phyloP scores from a whole-genome alignment of 148 eudicot genomes.

The Spergularia marina region DNA sequence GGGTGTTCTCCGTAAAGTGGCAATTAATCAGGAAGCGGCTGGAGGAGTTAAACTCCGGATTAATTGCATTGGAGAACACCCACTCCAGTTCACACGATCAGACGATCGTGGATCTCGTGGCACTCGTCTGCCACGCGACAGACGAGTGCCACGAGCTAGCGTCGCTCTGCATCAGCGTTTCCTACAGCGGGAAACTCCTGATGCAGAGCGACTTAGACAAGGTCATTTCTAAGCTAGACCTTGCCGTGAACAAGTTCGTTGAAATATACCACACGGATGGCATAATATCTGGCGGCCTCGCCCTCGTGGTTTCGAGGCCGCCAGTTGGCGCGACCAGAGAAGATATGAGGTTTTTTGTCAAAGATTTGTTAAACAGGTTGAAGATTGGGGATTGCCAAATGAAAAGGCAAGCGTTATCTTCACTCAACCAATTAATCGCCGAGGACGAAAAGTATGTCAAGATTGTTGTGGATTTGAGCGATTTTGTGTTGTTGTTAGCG shows the following conservation, averaged over 20 bases:
- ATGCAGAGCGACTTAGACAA: constrained; percentile 88
- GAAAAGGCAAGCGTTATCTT: constrained; percentile 58
- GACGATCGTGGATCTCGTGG: constrained; percentile 28
- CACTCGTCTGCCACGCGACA: constrained; percentile 34
- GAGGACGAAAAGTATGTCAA: constrained; percentile 71
- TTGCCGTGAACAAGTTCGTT: constrained; percentile 27
- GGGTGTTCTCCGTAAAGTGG: constrained; percentile 68
- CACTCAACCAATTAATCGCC: constrained; percentile 48
- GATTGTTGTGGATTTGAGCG: constrained; percentile 47
- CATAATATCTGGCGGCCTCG: constrained; percentile 41
- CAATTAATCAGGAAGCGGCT: constrained; percentile 54
- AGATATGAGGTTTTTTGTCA: constrained; percentile 60
- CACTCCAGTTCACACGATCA: constrained; percentile 18
- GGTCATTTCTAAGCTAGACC: constrained; percentile 41
- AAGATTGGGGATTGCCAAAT: constrained; percentile 56
- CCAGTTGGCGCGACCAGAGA: constrained; percentile 43
- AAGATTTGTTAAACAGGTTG: constrained; percentile 60
- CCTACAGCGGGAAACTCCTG: constrained; percentile 63
- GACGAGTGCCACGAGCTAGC: constrained; percentile 40
- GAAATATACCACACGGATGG: constrained; percentile 44
- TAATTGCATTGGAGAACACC: constrained; percentile 38
- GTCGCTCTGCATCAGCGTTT: constrained; percentile 39
- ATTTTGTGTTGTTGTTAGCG: constrained; percentile 36
- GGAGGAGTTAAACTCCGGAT: constrained; percentile 55
- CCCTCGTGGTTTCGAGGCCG: constrained; percentile 63